Percentiles rank a stretch among this genome's conserved stretches.
phyloP scores from a whole-genome alignment of 768 basidiomycete genomes.

The Mrakia blollopis region DNA sequence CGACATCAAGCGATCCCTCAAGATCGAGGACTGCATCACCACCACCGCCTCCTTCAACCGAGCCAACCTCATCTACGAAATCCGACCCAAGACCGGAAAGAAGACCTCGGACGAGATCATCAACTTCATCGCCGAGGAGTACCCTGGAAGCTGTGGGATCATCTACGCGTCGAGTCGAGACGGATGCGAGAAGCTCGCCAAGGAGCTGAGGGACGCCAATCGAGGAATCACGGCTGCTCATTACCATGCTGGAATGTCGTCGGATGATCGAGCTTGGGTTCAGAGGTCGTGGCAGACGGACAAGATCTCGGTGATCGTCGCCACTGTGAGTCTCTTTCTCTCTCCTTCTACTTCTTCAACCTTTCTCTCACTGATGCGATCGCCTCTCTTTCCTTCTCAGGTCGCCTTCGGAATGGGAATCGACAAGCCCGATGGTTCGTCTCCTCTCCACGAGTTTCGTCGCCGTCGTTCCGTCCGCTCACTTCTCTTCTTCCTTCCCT shows the following conservation, averaged over 20 bases:
- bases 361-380: background rate
- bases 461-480: background rate
- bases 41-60: slow-evolving; percentile 88
- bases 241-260: slow-evolving; percentile 76
- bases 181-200: slow-evolving; percentile 76
- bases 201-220: slow-evolving; percentile 55
- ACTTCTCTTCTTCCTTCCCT: background rate
- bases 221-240: slow-evolving; percentile 60
- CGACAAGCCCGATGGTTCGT: slow-evolving; percentile 56
- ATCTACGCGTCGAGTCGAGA: slow-evolving; percentile 72
- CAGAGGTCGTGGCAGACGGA: slow-evolving; percentile 72
- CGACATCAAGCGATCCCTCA: slow-evolving; percentile 70
- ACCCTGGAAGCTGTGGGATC: slow-evolving; percentile 61
- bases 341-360: background rate
- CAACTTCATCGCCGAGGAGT: slow-evolving; percentile 59
- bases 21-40: slow-evolving; percentile 56
- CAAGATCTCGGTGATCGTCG: slow-evolving; percentile 74
- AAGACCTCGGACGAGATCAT: slow-evolving; percentile 58
- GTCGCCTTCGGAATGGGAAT: slow-evolving; percentile 98
- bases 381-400: slow-evolving; percentile 45
- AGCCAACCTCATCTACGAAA: slow-evolving; percentile 74
- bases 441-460: no score
- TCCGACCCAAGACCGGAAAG: slow-evolving; percentile 54
- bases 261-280: slow-evolving; percentile 58
- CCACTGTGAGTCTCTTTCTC: slow-evolving; percentile 59